Percentiles rank a stretch among this genome's conserved stretches.
These are phyloP conservation scores for Conticribra weissflogii DNA, from an alignment of 108 stramenopile species.

Conservation along the genomic window DNA sequence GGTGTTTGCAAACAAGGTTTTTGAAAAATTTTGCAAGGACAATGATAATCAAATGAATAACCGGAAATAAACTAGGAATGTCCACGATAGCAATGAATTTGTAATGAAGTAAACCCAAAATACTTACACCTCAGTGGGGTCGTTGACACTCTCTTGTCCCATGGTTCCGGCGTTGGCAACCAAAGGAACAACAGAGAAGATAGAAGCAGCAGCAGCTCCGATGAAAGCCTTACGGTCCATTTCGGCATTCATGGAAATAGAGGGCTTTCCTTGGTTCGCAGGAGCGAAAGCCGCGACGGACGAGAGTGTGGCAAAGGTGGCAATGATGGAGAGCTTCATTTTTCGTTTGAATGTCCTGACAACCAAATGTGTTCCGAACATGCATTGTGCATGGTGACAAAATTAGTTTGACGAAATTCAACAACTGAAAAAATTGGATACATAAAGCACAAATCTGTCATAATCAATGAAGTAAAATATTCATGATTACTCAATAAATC, in stretches of 20 bases:
- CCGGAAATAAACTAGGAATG: neutral
- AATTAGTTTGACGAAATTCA: too few relatives aligned
- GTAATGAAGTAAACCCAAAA: too few relatives aligned
- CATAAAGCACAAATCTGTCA: too few relatives aligned
- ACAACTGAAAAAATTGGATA: too few relatives aligned
- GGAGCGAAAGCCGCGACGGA: constrained; percentile 50
- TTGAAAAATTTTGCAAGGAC: too few relatives aligned
- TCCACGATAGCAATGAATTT: neutral
- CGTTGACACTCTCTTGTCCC: constrained; percentile 70
- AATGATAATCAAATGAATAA: too few relatives aligned
- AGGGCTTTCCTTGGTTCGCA: constrained; percentile 17
- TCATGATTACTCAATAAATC: too few relatives aligned
- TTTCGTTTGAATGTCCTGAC: constrained; percentile 14
- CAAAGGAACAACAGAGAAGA: constrained; percentile 60
- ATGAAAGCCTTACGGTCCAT: constrained; percentile 70
- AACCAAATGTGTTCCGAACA: too few relatives aligned
- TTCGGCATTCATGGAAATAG: constrained; percentile 63
- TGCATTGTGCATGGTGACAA: too few relatives aligned
- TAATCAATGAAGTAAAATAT: too few relatives aligned
- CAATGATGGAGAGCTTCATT: constrained; percentile 49
- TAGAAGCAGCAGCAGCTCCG: constrained; percentile 62
- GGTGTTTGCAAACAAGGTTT: neutral
- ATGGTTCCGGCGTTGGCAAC: constrained; percentile 75
- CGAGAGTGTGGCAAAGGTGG: constrained; percentile 32
- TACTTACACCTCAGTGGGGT: constrained; percentile 67